Percentiles rank a stretch among this genome's conserved stretches.
Conservation (phyloP, 2,329 filamentous ascomycete genomes). For the Ramichloridium luteum region DNA sequence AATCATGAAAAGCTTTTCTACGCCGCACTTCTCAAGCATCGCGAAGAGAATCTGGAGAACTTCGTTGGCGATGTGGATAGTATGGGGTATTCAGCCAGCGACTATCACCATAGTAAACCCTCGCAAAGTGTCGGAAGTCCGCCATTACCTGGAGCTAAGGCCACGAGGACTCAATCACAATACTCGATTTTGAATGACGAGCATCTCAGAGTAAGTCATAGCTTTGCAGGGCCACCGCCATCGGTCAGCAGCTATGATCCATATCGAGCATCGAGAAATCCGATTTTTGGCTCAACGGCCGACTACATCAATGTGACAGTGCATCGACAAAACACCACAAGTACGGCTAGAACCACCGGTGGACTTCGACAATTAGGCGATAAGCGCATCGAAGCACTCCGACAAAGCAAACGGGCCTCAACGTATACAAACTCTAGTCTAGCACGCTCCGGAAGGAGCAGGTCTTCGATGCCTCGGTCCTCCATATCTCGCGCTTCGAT, state of each 20-base stretch:
- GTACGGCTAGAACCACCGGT: constrained; percentile 23
- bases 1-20: constrained; percentile 96
- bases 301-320: constrained; percentile 58
- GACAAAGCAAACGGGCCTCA: constrained; percentile 16
- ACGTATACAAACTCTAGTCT: constrained; percentile 25
- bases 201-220: constrained; percentile 35
- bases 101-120: constrained; percentile 65
- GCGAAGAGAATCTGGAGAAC: constrained; percentile 74
- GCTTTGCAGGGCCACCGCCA: constrained; percentile 38
- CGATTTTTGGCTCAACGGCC: constrained; percentile 36
- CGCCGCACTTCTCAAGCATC: constrained; percentile 67
- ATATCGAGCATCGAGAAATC: constrained; percentile 56
- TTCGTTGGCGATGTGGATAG: constrained; percentile 55
- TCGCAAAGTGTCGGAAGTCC: constrained; percentile 23
- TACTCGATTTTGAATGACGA: constrained; percentile 46
- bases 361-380: constrained; percentile 31
- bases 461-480: constrained; percentile 23
- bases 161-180: constrained; percentile 39
- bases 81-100: constrained; percentile 73
- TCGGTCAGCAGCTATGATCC: constrained; percentile 66
- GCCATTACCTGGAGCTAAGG: constrained; percentile 24
- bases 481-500: constrained; percentile 31
- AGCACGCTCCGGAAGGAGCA: constrained; percentile 20
- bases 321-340: constrained; percentile 39
- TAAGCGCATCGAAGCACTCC: constrained; percentile 29